Conservation (phyloP, 169 alveolate species). For the Plasmodium relictum region DNA sequence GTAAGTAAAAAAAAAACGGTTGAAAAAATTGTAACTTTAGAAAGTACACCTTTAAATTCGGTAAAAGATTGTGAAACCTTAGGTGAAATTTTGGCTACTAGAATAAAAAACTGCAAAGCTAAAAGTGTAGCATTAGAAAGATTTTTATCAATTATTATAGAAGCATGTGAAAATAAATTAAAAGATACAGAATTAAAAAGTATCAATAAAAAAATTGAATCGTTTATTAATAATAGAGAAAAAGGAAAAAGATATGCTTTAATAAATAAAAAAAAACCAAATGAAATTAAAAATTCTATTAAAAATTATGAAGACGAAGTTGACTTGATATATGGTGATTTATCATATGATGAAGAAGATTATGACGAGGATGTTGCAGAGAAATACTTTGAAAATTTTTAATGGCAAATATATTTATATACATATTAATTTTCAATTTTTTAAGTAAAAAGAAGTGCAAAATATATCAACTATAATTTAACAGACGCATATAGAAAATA, state of each 20-base stretch:
- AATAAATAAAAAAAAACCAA: constrained; percentile 66
- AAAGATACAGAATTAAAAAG: constrained; percentile 40
- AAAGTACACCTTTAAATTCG: constrained; percentile 51
- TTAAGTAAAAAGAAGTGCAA: too few species aligned
- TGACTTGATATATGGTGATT: constrained; percentile 86
- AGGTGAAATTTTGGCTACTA: constrained; percentile 54
- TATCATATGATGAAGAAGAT: constrained; percentile 79
- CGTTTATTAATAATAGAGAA: constrained; percentile 37
- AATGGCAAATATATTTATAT: background rate
- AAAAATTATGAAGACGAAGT: constrained; percentile 86
- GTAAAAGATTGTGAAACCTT: constrained; percentile 62
- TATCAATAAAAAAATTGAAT: constrained; percentile 36
- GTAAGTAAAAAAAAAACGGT: constrained; percentile 19
- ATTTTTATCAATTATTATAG: constrained; percentile 38
- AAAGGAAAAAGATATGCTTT: constrained; percentile 55
- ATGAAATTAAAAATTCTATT: constrained; percentile 77
- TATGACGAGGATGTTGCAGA: constrained; percentile 60
- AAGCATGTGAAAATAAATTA: constrained; percentile 45
- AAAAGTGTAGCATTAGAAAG: constrained; percentile 73
- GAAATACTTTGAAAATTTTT: constrained; percentile 27
- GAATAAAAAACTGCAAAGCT: constrained; percentile 50
- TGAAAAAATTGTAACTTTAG: constrained; percentile 55
- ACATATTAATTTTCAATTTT: background rate
- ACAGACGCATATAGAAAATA: too few species aligned
- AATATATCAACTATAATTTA: too few species aligned